Evolutionary conservation across 1,284 basidiomycete genomes (phyloP), one percentile per base, ranked within the genome.

Genomic region (Ustilago trichophora): DNA sequence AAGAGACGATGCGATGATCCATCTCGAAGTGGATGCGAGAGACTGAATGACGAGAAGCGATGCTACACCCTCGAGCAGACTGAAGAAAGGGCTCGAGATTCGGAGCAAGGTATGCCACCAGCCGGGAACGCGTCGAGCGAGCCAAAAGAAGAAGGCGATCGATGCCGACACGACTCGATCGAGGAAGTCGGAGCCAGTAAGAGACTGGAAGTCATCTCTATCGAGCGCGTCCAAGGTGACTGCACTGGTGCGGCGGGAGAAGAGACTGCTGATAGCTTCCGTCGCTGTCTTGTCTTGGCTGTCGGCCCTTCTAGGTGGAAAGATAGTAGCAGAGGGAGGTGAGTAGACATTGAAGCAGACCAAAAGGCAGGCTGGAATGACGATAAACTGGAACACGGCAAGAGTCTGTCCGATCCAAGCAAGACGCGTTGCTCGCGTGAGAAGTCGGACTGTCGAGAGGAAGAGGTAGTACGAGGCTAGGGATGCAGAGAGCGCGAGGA

Each of bases 1-100:
- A 87, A 82, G 88, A 86, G 53, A 97, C 85, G 58, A 95, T 13
- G 73, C 75, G 27, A 73, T 75, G 62, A 80, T 68, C 67, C 72
- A 78, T 27, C 76, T 46, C 1, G 73, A 75, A 12, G 73, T 67
- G 18, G 62, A 73, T n/a, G 73, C 65, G 10, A 76, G 44, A 4
- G 72, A 69, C 48, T 80, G 79, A 25, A 80, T 78, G 40, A 80
- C 78, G 26, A 80, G 59, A 24, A 80, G 62, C 3, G 78, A 77
- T 6, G 79, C 70, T 10, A 80, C 56, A n/a, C 78, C 79, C 37
- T 80, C 79, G 33, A 80, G 69, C n/a, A 80, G 60, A 26, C 68
- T 70, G 58, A 80, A 80, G 25, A 76, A 63, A 11, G 79, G 79
- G 45, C 68, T 73, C 35, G 73, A 73, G 41, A 73, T 60, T 26